Conservation (phyloP, 176 grass and related monocot species). For the Areca catechu region DNA sequence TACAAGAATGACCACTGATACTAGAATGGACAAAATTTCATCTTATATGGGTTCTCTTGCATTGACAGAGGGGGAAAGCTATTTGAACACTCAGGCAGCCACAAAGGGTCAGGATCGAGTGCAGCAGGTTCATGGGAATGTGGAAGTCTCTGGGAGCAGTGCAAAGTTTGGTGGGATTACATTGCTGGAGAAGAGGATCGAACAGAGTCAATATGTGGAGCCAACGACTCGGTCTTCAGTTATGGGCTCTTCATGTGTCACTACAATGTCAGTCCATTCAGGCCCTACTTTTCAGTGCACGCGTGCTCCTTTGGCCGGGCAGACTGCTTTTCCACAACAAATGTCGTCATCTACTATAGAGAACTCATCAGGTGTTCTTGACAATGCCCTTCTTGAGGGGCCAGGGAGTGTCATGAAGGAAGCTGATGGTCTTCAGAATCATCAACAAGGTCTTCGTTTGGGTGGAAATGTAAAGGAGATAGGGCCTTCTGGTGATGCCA, state of each 20-base stretch:
- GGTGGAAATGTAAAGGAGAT: constrained; percentile 26
- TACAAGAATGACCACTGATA: constrained; percentile 40
- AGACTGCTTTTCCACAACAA: constrained; percentile 24
- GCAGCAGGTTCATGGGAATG: constrained; percentile 27
- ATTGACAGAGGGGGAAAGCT: constrained; percentile 55
- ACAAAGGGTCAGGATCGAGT: constrained; percentile 20
- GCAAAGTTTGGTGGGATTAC: constrained; percentile 31
- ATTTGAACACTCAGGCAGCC: constrained; percentile 23
- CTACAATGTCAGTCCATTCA: constrained; percentile 36
- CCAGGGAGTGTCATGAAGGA: constrained; percentile 23
- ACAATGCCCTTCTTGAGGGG: constrained; percentile 18
- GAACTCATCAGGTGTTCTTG: constrained; percentile 22
- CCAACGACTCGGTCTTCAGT: constrained; percentile 54
- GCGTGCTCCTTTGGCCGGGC: constrained; percentile 6
- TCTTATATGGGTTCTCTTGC: constrained; percentile 72
- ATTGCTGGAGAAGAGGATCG: constrained; percentile 16
- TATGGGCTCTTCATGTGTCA: constrained; percentile 39
- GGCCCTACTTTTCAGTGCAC: constrained; percentile 44
- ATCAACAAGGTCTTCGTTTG: constrained; percentile 29
- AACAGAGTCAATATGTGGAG: constrained; percentile 28
- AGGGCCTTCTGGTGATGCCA: constrained; percentile 22
- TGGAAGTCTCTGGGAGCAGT: constrained; percentile 20
- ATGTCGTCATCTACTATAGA: constrained; percentile 36
- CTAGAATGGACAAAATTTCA: constrained; percentile 56
- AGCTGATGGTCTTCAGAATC: constrained; percentile 28